Base-by-base conservation (phyloP, 306 rosid genomes). In the Prosopis cineraria region DNA sequence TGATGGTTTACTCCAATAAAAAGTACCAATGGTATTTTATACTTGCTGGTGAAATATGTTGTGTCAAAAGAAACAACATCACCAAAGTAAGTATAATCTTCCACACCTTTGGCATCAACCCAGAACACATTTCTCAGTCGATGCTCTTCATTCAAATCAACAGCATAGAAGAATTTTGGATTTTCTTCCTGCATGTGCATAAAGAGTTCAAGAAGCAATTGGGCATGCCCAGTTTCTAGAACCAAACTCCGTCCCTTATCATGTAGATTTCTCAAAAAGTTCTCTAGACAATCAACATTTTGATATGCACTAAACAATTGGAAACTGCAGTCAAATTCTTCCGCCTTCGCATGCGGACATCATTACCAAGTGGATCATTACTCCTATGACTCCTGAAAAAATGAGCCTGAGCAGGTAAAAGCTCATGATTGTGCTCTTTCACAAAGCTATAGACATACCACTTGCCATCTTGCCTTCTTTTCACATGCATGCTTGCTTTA, bases 101-200 rank as follows among this genome's bases (percentile, higher is more conserved):
- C 91, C 81, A 81, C 73, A 71, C 91, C 89, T 81, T 88, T 88
- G 67, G 89, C 84, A 78, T 88, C 91, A 81, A 88, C 91, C 91
- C 91, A 88, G 33, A 88, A 88, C 71, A 88, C 91, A 81, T 85
- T 88, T 83, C 91, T 88, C 13, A 88, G 79, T 29, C 84, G 83
- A 73, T 88, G 91, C 68, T 88, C 89, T 81, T 88, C 91, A 83
- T 88, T 88, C 82, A 88, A 78, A 85, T 88, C 91, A 75, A 88
- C 80, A 3, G 89, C 91, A 56, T 85, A 88, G 79, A 85, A 88
- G 81, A 88, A 88, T 62, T 85, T 88, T 6, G 91, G 89, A 69
- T 88, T 85, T 80, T 85, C 87, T 81, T 88, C 91, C 68, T 88
- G 89, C 91, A 88, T 75, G 68, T 72, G 87, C 89, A 88, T 88